Conservation (phyloP, 176 grass and related monocot species). For the Echinochloa phyllopogon region DNA sequence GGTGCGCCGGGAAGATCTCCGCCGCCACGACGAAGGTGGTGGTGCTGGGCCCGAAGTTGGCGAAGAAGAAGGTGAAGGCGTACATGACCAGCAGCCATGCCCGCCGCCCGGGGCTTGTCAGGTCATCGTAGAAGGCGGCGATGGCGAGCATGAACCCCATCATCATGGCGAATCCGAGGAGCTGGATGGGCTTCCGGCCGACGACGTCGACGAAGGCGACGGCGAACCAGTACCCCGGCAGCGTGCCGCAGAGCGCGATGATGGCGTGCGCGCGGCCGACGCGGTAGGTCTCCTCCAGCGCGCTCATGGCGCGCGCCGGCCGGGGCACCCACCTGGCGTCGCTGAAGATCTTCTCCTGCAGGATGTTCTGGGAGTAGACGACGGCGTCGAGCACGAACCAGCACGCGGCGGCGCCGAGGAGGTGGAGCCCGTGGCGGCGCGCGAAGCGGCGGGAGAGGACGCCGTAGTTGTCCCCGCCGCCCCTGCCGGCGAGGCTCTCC, state of each 20-base stretch:
- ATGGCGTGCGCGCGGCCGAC: slow-evolving; percentile 71
- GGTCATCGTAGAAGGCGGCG: slow-evolving; percentile 61
- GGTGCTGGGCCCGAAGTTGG: slow-evolving; percentile 72
- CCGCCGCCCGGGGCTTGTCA: slow-evolving; percentile 55
- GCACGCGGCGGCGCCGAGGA: slow-evolving; percentile 46
- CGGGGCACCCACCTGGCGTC: slow-evolving; percentile 53
- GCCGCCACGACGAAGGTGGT: slow-evolving; percentile 75
- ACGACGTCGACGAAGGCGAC: slow-evolving; percentile 58
- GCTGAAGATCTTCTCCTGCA: slow-evolving; percentile 88
- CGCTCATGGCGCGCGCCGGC: slow-evolving; percentile 58
- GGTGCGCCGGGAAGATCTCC: slow-evolving; percentile 73
- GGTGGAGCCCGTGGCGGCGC: slow-evolving; percentile 58
- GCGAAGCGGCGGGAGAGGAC: slow-evolving; percentile 57
- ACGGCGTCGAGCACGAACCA: slow-evolving; percentile 85
- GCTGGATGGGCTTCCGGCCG: slow-evolving; percentile 51
- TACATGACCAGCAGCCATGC: slow-evolving; percentile 63
- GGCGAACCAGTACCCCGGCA: slow-evolving; percentile 79
- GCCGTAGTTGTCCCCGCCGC: slow-evolving; percentile 28
- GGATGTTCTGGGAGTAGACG: slow-evolving; percentile 90
- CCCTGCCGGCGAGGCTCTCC: neutral
- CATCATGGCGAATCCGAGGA: slow-evolving; percentile 34
- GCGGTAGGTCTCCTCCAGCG: slow-evolving; percentile 59
- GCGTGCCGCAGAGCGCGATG: slow-evolving; percentile 71
- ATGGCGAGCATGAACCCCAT: slow-evolving; percentile 59
- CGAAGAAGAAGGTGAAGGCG: slow-evolving; percentile 71